These are phyloP conservation scores for Populus davidiana DNA, from an alignment of 345 rosid genomes.

Conservation along the genomic window DNA sequence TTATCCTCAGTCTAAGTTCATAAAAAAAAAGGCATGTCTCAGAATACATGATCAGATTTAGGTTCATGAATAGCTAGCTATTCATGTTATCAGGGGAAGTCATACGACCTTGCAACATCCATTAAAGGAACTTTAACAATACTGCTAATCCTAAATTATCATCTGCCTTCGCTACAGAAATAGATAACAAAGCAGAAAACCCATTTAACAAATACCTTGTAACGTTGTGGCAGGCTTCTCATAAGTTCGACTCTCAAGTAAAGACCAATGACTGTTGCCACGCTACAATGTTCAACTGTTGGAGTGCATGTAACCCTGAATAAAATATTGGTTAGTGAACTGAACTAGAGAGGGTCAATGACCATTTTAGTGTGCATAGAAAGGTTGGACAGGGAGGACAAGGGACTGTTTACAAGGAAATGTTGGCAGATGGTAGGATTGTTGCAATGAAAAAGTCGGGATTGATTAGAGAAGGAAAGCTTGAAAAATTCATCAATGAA, in stretches of 20 bases:
- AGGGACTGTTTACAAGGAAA: neutral
- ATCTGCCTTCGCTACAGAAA: neutral
- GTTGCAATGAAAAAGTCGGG: neutral
- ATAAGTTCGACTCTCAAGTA: constrained; percentile 80
- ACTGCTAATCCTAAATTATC: neutral
- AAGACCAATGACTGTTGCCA: constrained; percentile 91
- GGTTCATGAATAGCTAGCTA: neutral
- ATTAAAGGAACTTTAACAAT: neutral
- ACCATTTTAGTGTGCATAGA: neutral
- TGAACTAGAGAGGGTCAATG: neutral
- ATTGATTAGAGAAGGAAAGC: neutral
- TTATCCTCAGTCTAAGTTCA: neutral
- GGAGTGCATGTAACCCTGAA: constrained; percentile 89
- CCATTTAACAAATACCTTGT: constrained; percentile 59
- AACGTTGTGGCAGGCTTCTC: constrained; percentile 87
- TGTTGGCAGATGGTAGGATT: neutral
- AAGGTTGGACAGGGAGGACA: neutral
- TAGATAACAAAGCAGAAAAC: neutral
- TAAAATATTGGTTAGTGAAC: neutral
- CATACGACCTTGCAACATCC: neutral
- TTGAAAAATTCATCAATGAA: neutral
- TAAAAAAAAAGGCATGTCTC: neutral
- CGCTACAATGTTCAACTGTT: constrained; percentile 84
- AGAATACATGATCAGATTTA: neutral
- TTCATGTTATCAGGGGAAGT: neutral